A percentile compares a stretch with the other conserved stretches of the same genome.
Conservation (phyloP, 2,329 filamentous ascomycete species). For the Xylaria digitata region DNA sequence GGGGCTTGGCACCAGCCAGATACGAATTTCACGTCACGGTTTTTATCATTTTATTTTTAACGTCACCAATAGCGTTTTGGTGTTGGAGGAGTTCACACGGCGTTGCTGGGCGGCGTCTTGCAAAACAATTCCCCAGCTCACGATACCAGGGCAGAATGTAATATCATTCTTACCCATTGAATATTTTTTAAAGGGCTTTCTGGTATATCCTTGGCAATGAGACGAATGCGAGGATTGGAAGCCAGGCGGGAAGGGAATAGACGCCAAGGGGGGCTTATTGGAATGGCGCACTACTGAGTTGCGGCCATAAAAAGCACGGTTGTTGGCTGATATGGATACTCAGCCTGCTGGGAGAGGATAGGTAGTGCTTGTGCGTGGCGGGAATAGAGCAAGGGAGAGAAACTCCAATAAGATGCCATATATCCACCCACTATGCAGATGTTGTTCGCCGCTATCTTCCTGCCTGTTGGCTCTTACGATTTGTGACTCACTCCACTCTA, state of each 20-base stretch:
- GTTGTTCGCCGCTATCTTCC: constrained; percentile 17
- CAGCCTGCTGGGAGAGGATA: constrained; percentile 21
- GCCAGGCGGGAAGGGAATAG: constrained; percentile 17
- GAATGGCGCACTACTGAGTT: constrained; percentile 21
- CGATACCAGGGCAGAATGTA: constrained; percentile 39
- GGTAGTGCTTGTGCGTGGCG: constrained; percentile 28
- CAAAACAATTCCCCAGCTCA: constrained; percentile 34
- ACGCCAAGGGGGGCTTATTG: constrained; percentile 7
- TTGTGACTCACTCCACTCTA: constrained; percentile 25
- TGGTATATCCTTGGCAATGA: constrained; percentile 25
- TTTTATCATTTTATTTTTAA: constrained; percentile 29
- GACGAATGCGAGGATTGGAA: constrained; percentile 10
- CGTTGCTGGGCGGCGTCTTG: constrained; percentile 43
- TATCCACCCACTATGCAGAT: constrained; percentile 21
- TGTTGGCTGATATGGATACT: constrained; percentile 24
- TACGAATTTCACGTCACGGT: constrained; percentile 38
- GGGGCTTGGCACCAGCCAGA: constrained; percentile 22
- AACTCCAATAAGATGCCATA: constrained; percentile 35
- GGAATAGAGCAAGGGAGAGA: constrained; percentile 18
- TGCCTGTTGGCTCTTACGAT: constrained; percentile 18
- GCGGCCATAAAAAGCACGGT: constrained; percentile 11
- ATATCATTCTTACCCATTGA: constrained; percentile 22
- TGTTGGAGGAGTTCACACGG: constrained; percentile 39
- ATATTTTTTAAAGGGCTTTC: constrained; percentile 20
- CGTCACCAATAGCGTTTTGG: constrained; percentile 33